Evolutionary conservation across 73 alveolate species (phyloP).

Genomic region (Paramecium tetraurelia): DNA sequence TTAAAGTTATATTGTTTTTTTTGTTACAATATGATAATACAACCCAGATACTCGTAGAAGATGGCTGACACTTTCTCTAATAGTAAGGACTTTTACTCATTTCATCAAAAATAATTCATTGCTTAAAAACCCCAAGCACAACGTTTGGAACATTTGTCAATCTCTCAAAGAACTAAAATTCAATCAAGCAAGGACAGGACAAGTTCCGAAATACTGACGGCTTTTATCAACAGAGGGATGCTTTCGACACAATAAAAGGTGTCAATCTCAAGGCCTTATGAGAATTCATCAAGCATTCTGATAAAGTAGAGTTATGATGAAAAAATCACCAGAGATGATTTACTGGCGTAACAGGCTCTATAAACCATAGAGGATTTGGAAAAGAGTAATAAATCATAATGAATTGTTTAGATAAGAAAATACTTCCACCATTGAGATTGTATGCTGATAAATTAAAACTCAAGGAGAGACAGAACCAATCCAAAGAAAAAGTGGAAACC

Average conservation of each 20-base stretch:
- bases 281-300: neutral
- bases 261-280: neutral
- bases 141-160: neutral
- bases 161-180: neutral
- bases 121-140: neutral
- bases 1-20: neutral
- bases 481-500: neutral
- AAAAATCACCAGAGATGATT: neutral
- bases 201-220: neutral
- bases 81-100: conserved; percentile 31
- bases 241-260: neutral
- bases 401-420: neutral
- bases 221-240: neutral
- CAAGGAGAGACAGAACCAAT: neutral
- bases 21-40: neutral
- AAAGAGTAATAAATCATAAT: neutral
- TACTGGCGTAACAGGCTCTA: neutral
- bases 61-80: neutral
- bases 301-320: neutral
- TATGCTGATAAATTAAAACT: neutral
- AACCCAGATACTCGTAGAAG: neutral
- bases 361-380: neutral
- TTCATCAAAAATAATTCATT: neutral
- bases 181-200: neutral
- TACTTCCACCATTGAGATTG: conserved; percentile 1